A percentile compares a stretch with the other conserved stretches of the same genome.
phyloP scores from a whole-genome alignment of 331 rosid genomes.

The Pyrus hybrid region DNA sequence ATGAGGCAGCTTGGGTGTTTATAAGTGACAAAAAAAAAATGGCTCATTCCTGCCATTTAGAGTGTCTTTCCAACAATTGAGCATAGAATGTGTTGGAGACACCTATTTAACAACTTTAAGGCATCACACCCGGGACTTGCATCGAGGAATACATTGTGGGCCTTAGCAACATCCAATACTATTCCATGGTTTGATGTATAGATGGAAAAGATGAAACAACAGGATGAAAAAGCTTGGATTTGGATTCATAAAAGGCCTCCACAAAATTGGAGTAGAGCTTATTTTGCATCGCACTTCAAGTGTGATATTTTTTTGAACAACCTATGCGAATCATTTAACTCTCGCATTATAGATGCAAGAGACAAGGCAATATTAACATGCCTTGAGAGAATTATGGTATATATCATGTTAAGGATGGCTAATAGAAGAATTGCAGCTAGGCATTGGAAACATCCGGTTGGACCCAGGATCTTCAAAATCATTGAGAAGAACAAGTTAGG shows the following conservation, averaged over 20 bases:
- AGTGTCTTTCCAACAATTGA: fast-evolving
- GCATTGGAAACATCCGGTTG: not conserved
- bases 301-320: no score
- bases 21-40: not conserved
- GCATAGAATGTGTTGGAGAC: not conserved
- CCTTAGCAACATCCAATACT: not conserved
- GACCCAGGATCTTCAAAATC: not conserved
- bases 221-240: no score
- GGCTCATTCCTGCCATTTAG: not conserved
- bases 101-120: not conserved
- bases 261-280: no score
- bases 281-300: no score
- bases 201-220: no score
- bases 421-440: not conserved
- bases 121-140: not conserved
- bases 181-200: not conserved
- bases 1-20: not conserved
- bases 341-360: not conserved
- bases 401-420: not conserved
- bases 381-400: not conserved
- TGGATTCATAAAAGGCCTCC: no score
- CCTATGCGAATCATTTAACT: no score
- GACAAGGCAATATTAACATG: not conserved
- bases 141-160: not conserved
- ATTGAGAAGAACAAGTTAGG: not conserved